Conservation (phyloP, 1,139 yeast species). For the Scheffersomyces titani region DNA sequence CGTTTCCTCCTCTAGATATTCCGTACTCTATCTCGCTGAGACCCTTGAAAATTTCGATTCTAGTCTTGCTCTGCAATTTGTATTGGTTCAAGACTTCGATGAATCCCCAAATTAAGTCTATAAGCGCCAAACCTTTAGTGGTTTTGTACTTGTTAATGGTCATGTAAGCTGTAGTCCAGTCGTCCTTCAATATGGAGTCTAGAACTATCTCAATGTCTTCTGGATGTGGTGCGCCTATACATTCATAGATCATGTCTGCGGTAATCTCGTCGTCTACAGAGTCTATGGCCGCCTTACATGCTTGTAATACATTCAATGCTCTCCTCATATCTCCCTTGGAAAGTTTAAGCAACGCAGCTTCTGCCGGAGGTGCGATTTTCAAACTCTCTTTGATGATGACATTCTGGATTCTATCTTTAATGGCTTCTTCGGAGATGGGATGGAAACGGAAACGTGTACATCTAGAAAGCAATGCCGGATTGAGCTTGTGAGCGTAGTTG, state of each 20-base stretch:
- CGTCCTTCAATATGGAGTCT: conserved; percentile 78
- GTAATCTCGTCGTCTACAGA: conserved; percentile 52
- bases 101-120: conserved; percentile 80
- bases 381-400: conserved; percentile 73
- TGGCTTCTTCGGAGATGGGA: conserved; percentile 71
- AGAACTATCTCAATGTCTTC: conserved; percentile 74
- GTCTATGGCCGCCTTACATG: conserved; percentile 80
- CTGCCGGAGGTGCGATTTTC: conserved; percentile 59
- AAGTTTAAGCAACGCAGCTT: conserved; percentile 63
- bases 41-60: conserved; percentile 65
- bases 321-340: conserved; percentile 96
- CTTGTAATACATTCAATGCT: conserved; percentile 90
- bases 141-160: conserved; percentile 66
- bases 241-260: conserved; percentile 80
- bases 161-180: conserved; percentile 77
- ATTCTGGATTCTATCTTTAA: conserved; percentile 61
- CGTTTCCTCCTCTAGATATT: conserved; percentile 89
- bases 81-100: conserved; percentile 66
- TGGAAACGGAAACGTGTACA: conserved; percentile 94
- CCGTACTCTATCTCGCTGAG: conserved; percentile 89
- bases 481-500: conserved; percentile 91
- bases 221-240: conserved; percentile 96
- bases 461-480: conserved; percentile 91
- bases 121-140: conserved; percentile 81
- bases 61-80: conserved; percentile 62